Evolutionary conservation across 768 basidiomycete genomes (phyloP).

Genomic region (Rossbeevera mucosa): DNA sequence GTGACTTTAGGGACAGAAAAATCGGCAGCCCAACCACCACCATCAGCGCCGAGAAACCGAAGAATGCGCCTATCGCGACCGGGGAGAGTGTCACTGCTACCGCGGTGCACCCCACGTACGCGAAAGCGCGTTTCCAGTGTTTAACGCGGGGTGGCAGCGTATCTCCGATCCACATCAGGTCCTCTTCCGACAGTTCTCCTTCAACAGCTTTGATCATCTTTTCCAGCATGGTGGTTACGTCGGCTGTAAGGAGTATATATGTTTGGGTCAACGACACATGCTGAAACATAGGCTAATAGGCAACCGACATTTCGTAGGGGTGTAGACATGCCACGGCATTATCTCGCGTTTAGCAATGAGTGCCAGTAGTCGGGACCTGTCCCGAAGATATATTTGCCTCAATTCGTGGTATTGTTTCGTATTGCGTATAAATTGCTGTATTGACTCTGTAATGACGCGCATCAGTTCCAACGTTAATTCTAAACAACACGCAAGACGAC

Average conservation of each 20-base stretch:
- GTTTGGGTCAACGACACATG: background rate
- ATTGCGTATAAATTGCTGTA: background rate
- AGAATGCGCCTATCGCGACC: constrained; percentile 14
- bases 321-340: background rate
- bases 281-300: background rate
- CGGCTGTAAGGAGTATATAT: constrained; percentile 5
- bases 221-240: constrained; percentile 13
- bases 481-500: background rate
- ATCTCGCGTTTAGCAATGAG: background rate
- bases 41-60: background rate
- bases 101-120: background rate
- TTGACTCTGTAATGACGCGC: background rate
- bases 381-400: background rate
- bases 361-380: too few species aligned
- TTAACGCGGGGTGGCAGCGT: constrained; percentile 13
- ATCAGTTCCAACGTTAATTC: background rate
- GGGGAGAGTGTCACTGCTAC: constrained; percentile 3
- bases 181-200: constrained; percentile 14
- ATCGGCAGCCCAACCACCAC: background rate
- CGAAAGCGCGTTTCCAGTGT: constrained; percentile 10
- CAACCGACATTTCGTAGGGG: background rate
- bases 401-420: background rate
- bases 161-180: constrained; percentile 17
- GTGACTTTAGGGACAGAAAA: background rate
- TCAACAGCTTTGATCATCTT: constrained; percentile 21